Evolutionary conservation across 202 grass and related monocot genomes (phyloP).

Genomic region (Dendrocalamus latiflorus): DNA sequence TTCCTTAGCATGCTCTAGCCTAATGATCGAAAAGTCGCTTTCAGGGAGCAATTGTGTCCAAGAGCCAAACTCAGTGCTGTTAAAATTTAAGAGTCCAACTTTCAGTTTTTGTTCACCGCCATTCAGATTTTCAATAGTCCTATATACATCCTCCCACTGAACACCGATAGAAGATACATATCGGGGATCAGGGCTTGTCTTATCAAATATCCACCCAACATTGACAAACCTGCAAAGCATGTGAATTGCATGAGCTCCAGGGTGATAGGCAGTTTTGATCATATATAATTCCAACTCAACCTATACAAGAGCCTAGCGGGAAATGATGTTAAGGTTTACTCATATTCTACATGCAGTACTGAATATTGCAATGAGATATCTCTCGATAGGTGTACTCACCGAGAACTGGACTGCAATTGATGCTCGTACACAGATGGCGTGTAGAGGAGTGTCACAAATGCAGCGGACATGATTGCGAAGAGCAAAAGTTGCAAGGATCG

Average conservation of each 20-base stretch:
- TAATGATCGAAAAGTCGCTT: conserved; percentile 53
- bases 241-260: conserved; percentile 10
- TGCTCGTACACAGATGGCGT: conserved; percentile 73
- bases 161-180: conserved; percentile 51
- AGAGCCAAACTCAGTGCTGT: conserved; percentile 56
- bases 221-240: conserved; percentile 69
- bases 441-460: conserved; percentile 68
- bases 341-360: not conserved
- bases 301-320: not conserved
- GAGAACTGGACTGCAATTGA: conserved; percentile 52
- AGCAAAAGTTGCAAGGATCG: conserved; percentile 75
- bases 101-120: conserved; percentile 46
- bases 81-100: conserved; percentile 82
- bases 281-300: not conserved
- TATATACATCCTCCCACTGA: conserved; percentile 68
- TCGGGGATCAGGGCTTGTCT: conserved; percentile 62
- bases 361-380: not conserved
- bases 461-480: conserved; percentile 78
- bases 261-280: not conserved
- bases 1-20: conserved; percentile 52
- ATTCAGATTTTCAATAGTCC: conserved; percentile 39
- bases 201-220: conserved; percentile 88
- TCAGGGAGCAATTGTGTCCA: conserved; percentile 63
- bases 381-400: conserved; percentile 41
- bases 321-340: not conserved